These are phyloP conservation scores for Corymbia maculata DNA, from an alignment of 345 rosid genomes.

Conservation along the genomic window DNA sequence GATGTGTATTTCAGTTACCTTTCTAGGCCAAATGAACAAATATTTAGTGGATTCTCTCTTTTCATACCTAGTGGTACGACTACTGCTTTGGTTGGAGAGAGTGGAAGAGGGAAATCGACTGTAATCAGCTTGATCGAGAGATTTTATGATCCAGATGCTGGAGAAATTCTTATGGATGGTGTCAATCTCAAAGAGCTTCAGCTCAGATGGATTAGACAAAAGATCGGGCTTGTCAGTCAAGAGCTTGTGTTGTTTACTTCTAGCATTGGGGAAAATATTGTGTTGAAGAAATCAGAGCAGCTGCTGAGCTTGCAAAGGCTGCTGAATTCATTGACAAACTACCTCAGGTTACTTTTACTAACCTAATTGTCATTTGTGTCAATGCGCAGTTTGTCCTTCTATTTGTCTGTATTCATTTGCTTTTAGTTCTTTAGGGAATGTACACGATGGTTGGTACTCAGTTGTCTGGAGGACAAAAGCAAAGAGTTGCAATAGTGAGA, in stretches of 20 bases:
- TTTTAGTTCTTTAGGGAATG: slow-evolving; percentile 15
- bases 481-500: slow-evolving; percentile 38
- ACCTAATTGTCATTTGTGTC: background rate
- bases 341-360: slow-evolving; percentile 19
- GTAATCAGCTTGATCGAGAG: slow-evolving; percentile 30
- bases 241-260: slow-evolving; percentile 36
- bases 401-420: background rate
- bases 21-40: slow-evolving; percentile 26
- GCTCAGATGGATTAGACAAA: slow-evolving; percentile 31
- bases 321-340: slow-evolving; percentile 33
- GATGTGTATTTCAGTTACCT: slow-evolving; percentile 32
- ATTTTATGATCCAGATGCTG: slow-evolving; percentile 31
- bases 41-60: slow-evolving; percentile 27
- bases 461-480: slow-evolving; percentile 50
- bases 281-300: slow-evolving; percentile 26
- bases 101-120: slow-evolving; percentile 46
- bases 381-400: background rate
- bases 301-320: slow-evolving; percentile 35
- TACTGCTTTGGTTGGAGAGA: slow-evolving; percentile 38
- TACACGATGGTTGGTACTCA: slow-evolving; percentile 43
- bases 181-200: slow-evolving; percentile 23
- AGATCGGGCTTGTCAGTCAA: slow-evolving; percentile 44
- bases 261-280: slow-evolving; percentile 30
- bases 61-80: slow-evolving; percentile 25
- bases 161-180: slow-evolving; percentile 31